Percentiles rank a stretch among this genome's conserved stretches.
phyloP scores from a whole-genome alignment of 2,329 filamentous ascomycete species.

The Aspergillaceae sp. region DNA sequence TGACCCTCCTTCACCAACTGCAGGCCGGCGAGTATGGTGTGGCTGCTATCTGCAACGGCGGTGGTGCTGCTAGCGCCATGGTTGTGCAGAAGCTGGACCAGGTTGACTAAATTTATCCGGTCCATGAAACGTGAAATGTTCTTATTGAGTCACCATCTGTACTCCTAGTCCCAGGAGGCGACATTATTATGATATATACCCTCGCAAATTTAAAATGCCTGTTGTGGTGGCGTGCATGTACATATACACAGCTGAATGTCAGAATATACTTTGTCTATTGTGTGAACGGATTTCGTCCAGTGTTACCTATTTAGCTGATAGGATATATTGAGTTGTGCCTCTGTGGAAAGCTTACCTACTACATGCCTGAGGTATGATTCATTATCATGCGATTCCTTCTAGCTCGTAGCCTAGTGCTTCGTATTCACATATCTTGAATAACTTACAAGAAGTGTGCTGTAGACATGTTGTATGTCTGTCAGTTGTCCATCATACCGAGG shows the following conservation, averaged over 20 bases:
- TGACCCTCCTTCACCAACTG: constrained; percentile 82
- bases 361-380: too few relatives aligned
- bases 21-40: constrained; percentile 89
- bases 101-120: constrained; percentile 25
- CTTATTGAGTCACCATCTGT: background rate
- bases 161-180: background rate
- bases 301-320: too few relatives aligned
- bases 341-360: too few relatives aligned
- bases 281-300: too few relatives aligned
- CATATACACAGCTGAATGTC: background rate
- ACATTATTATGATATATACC: constrained; percentile 1
- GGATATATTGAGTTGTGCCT: too few relatives aligned
- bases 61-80: constrained; percentile 81
- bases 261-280: background rate
- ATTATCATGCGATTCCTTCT: too few relatives aligned
- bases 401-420: too few relatives aligned
- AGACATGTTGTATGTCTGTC: too few relatives aligned
- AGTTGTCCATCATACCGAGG: too few relatives aligned
- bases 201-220: background rate
- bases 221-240: background rate
- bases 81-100: constrained; percentile 74
- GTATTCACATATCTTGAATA: too few relatives aligned
- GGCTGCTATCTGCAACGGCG: constrained; percentile 94
- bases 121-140: background rate
- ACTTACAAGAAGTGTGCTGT: too few relatives aligned